phyloP scores from a whole-genome alignment of 345 rosid species.

The Raphanus raphanistrum region DNA sequence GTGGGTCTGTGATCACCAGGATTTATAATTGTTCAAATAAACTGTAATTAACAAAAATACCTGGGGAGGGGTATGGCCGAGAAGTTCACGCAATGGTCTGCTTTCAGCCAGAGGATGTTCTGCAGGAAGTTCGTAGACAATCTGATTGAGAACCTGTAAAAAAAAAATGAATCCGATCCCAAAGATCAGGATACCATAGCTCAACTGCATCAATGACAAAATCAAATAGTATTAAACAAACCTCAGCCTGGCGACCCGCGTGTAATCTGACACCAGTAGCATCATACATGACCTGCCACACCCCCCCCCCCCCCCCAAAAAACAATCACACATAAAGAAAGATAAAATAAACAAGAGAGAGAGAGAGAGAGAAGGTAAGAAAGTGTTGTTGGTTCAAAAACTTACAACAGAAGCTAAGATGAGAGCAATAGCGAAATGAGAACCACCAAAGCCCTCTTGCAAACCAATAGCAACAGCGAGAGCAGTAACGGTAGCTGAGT shows the following conservation, averaged over 20 bases:
- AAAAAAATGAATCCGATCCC: not conserved
- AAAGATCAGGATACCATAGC: constrained; percentile 4
- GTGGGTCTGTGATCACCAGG: not conserved
- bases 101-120: constrained; percentile 91
- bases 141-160: constrained; percentile 84
- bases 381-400: not conserved
- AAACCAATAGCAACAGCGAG: constrained; percentile 71
- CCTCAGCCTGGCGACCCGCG: constrained; percentile 98
- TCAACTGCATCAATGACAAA: not conserved
- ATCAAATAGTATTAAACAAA: not conserved
- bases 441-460: constrained; percentile 72
- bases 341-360: not conserved
- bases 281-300: constrained; percentile 80
- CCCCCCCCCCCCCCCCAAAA: not conserved
- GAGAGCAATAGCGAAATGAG: constrained; percentile 62
- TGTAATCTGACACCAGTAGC: constrained; percentile 88
- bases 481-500: constrained; percentile 78
- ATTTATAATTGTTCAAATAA: not conserved
- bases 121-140: constrained; percentile 84
- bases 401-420: constrained; percentile 42
- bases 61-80: constrained; percentile 92
- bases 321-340: not conserved
- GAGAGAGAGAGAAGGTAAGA: not conserved
- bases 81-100: constrained; percentile 83
- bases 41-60: constrained; percentile 32